Evolutionary conservation across 768 basidiomycete genomes (phyloP), one percentile per base, ranked within the genome.

Genomic region (Kwoniella shandongensis): DNA sequence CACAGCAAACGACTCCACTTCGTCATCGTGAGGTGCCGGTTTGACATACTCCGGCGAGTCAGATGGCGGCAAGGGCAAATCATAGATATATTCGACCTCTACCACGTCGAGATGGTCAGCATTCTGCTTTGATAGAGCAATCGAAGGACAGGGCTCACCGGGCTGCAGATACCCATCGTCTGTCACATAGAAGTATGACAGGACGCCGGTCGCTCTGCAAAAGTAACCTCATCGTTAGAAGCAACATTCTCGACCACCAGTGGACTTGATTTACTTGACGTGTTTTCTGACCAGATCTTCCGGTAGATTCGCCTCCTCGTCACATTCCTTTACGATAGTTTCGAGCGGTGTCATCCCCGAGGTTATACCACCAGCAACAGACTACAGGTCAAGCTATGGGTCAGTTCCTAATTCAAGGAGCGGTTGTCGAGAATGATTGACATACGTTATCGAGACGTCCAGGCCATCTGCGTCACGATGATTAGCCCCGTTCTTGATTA

Each of bases 1-100:
- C 53, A 91, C 92, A 79, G 91, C 84, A 65, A 99, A 99, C 1
- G 83, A 86, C 72, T 96, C 92, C 1, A 96, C 96, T 72, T 99
- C 96, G 23, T 90, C 92, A 63, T 99, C 96, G 20, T 83, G 79
- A 0, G 92, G 90, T 49, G 81, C 80, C 6, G 89, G 90, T 44
- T 80, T 79, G 61, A 87, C 83, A 17, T 80, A 76, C 13, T 79
- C 74, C 15, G 65, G 30, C 7, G 69, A 70, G 20, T 54, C 53
- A 23, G 54, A 46, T 4, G 78, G 61, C 0, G 90, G 91, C 20
- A 96, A 81, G 45, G 77, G 75, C 45, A 97, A 79, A 66, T 97
- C 91, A 68, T 91, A 98, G 22, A 87, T 79, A 71, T 89, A 92
- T 80, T 94, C 83, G 27, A 93, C 79, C 78, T 94, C 91, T 2